Percentiles rank a stretch among this genome's conserved stretches.
Conservation (phyloP, 2,329 filamentous ascomycete genomes). For the Talaromyces amestolkiae region DNA sequence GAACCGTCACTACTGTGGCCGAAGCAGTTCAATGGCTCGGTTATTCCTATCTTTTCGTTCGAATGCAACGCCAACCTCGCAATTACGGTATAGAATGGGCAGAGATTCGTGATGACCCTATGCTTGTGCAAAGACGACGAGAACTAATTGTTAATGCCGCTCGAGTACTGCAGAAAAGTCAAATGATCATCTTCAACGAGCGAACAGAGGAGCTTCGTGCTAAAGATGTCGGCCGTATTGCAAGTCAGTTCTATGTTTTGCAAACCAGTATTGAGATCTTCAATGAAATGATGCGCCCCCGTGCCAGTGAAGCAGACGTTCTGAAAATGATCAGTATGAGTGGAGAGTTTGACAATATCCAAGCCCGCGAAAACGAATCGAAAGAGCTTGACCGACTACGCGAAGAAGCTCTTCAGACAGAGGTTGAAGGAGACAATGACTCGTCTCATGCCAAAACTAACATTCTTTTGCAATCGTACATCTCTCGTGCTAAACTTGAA, state of each 20-base stretch:
- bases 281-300: slow-evolving; percentile 87
- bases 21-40: slow-evolving; percentile 97
- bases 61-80: slow-evolving; percentile 89
- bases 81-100: slow-evolving; percentile 94
- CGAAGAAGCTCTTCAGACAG: slow-evolving; percentile 69
- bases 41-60: slow-evolving; percentile 95
- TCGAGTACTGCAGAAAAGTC: slow-evolving; percentile 79
- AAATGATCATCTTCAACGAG: slow-evolving; percentile 99
- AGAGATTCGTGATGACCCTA: slow-evolving; percentile 83
- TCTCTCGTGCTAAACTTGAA: slow-evolving; percentile 80
- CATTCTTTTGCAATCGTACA: slow-evolving; percentile 89
- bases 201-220: slow-evolving; percentile 85
- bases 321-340: slow-evolving; percentile 97
- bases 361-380: slow-evolving; percentile 83
- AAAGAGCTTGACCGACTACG: slow-evolving; percentile 78
- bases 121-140: slow-evolving; percentile 78
- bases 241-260: slow-evolving; percentile 93
- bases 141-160: slow-evolving; percentile 88
- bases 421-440: slow-evolving; percentile 67
- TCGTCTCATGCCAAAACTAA: slow-evolving; percentile 89
- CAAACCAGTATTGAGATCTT: slow-evolving; percentile 94
- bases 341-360: slow-evolving; percentile 96
- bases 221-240: slow-evolving; percentile 94
- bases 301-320: slow-evolving; percentile 84
- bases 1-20: slow-evolving; percentile 88